phyloP scores from a whole-genome alignment of 176 grass and related monocot genomes.

The Oryza officinalis region DNA sequence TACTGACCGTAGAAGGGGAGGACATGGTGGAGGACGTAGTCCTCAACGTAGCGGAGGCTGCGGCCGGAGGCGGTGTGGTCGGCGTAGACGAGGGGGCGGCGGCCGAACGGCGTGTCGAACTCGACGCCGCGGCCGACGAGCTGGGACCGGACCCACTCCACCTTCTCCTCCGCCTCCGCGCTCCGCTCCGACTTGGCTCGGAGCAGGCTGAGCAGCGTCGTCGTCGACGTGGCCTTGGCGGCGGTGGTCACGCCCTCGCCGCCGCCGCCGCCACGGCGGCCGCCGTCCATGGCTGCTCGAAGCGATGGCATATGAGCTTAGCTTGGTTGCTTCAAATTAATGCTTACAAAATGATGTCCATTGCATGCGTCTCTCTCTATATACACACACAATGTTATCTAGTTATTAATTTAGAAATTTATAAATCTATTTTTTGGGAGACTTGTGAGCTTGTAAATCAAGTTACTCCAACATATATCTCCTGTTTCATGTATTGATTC shows the following conservation, averaged over 20 bases:
- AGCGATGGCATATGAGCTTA: constrained; percentile 37
- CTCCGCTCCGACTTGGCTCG: constrained; percentile 31
- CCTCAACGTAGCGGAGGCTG: constrained; percentile 64
- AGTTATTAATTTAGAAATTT: no score
- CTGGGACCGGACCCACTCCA: constrained; percentile 55
- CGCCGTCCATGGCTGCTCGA: neutral
- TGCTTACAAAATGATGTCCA: neutral
- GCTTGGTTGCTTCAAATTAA: neutral
- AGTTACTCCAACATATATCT: no score
- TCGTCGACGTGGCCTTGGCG: neutral
- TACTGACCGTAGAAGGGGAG: constrained; percentile 79
- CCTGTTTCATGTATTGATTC: no score
- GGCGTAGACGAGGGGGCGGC: constrained; percentile 62
- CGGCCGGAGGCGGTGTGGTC: constrained; percentile 81
- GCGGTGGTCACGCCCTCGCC: neutral
- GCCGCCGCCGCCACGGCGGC: neutral
- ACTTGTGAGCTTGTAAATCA: no score
- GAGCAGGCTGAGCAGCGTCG: constrained; percentile 31
- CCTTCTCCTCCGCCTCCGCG: constrained; percentile 33
- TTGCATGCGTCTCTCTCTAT: no score
- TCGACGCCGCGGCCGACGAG: constrained; percentile 46
- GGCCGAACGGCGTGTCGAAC: constrained; percentile 74
- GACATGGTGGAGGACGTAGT: constrained; percentile 73
- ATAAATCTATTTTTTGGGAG: no score
- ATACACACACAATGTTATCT: no score